A percentile compares a stretch with the other conserved stretches of the same genome.
phyloP scores from a whole-genome alignment of 495 filamentous ascomycete genomes.

The Xylaria bambusicola region DNA sequence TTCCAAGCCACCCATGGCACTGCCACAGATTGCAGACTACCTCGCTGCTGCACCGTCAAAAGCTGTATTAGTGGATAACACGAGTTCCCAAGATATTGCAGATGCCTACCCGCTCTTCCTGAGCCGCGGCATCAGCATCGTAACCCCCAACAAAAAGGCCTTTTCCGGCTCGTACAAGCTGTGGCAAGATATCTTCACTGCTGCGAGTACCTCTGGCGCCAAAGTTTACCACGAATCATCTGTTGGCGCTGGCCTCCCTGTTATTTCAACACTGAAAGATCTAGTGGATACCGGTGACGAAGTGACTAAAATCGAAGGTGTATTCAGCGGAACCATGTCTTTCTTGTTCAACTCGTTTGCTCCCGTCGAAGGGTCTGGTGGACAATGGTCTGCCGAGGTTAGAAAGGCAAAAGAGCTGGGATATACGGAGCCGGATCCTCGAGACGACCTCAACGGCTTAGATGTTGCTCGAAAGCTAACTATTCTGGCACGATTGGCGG shows the following conservation, averaged over 20 bases:
- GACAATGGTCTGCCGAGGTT: constrained; percentile 86
- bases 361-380: constrained; percentile 65
- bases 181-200: constrained; percentile 79
- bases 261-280: constrained; percentile 88
- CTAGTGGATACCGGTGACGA: constrained; percentile 87
- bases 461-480: constrained; percentile 97
- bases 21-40: constrained; percentile 68
- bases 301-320: constrained; percentile 86
- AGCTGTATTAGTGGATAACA: constrained; percentile 88
- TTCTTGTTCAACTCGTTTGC: constrained; percentile 97
- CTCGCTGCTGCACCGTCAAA: constrained; percentile 69
- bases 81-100: constrained; percentile 79
- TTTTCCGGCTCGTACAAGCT: constrained; percentile 75
- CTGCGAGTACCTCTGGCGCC: constrained; percentile 63
- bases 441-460: constrained; percentile 93
- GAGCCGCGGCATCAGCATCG: constrained; percentile 76
- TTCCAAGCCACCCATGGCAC: constrained; percentile 57
- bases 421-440: constrained; percentile 94
- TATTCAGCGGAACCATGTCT: constrained; percentile 94
- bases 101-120: constrained; percentile 77
- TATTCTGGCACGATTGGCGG: constrained; percentile 82
- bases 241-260: constrained; percentile 87
- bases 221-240: constrained; percentile 91
- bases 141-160: constrained; percentile 97
- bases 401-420: constrained; percentile 89